phyloP scores from a whole-genome alignment of 176 grass and related monocot genomes.

The Oryza coarctata region DNA sequence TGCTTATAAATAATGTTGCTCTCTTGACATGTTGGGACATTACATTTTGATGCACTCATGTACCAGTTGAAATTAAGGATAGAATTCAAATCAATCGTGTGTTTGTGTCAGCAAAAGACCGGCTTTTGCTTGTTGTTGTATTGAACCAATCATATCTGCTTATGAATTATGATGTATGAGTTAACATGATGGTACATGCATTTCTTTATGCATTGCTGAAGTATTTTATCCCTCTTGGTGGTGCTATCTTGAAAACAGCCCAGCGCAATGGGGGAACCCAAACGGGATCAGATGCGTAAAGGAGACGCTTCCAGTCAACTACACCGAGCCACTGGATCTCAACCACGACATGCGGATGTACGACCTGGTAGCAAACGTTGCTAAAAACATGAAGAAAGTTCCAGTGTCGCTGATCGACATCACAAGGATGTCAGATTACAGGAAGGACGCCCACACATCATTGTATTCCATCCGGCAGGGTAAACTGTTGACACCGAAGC shows the following conservation, averaged over 20 bases:
- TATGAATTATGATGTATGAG: background rate
- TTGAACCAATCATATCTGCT: background rate
- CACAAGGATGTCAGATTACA: conserved; percentile 78
- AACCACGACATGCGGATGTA: conserved; percentile 54
- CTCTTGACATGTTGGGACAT: background rate
- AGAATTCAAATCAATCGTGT: background rate
- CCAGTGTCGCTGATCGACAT: conserved; percentile 70
- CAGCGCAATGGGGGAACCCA: conserved; percentile 64
- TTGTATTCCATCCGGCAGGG: conserved; percentile 65
- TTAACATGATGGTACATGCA: background rate
- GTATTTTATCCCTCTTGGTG: background rate
- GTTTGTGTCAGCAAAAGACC: conserved; percentile 12
- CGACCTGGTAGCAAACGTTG: conserved; percentile 42
- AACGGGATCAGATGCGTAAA: conserved; percentile 63
- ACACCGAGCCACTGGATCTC: conserved; percentile 42
- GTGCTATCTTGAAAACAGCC: conserved; percentile 35
- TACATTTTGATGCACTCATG: background rate
- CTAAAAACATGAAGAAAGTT: conserved; percentile 50
- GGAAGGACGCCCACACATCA: conserved; percentile 86
- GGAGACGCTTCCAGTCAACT: conserved; percentile 69
- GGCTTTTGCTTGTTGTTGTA: background rate
- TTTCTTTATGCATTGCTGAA: background rate
- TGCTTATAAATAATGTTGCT: background rate
- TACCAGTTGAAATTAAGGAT: background rate
- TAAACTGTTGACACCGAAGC: conserved; percentile 62